A percentile compares a stretch with the other conserved stretches of the same genome.
These are phyloP conservation scores for Ophiostoma quercus DNA, from an alignment of 2,329 filamentous ascomycete species.

Conservation along the genomic window DNA sequence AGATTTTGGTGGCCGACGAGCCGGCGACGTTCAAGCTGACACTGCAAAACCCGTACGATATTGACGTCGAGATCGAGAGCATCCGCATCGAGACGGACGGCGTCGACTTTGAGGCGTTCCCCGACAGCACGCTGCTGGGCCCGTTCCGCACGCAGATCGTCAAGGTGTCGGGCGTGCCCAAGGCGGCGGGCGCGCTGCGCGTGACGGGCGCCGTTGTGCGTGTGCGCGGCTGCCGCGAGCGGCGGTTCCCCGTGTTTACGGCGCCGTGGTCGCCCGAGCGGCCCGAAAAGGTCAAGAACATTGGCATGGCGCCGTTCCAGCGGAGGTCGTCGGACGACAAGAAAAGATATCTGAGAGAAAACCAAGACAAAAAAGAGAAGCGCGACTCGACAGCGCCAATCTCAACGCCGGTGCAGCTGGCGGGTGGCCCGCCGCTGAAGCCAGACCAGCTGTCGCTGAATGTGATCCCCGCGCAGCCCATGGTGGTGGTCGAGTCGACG, in stretches of 20 bases:
- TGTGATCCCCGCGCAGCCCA: slow-evolving; percentile 74
- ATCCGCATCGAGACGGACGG: slow-evolving; percentile 71
- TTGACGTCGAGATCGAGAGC: slow-evolving; percentile 83
- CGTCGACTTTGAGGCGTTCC: slow-evolving; percentile 62
- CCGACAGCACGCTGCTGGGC: slow-evolving; percentile 64
- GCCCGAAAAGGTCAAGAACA: slow-evolving; percentile 69
- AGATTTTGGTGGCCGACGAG: slow-evolving; percentile 73
- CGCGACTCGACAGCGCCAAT: no score
- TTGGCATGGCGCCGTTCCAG: slow-evolving; percentile 58
- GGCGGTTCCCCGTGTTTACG: slow-evolving; percentile 77
- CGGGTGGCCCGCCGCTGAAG: slow-evolving; percentile 39
- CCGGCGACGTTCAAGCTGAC: slow-evolving; percentile 71
- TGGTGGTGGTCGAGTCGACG: slow-evolving; percentile 68
- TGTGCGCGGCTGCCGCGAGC: slow-evolving; percentile 73
- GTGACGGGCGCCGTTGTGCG: slow-evolving; percentile 75
- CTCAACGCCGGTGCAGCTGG: slow-evolving; percentile 15
- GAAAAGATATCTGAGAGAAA: background rate
- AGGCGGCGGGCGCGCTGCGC: slow-evolving; percentile 60
- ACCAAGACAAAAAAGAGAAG: background rate
- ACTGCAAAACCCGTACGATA: slow-evolving; percentile 89
- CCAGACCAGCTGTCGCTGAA: slow-evolving; percentile 56
- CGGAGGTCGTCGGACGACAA: slow-evolving; percentile 20
- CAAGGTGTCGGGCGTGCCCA: slow-evolving; percentile 63
- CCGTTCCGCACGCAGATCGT: slow-evolving; percentile 80
- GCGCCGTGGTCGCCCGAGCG: slow-evolving; percentile 67